phyloP scores from a whole-genome alignment of 2,329 filamentous ascomycete genomes.

The Aspergillus intermedius region DNA sequence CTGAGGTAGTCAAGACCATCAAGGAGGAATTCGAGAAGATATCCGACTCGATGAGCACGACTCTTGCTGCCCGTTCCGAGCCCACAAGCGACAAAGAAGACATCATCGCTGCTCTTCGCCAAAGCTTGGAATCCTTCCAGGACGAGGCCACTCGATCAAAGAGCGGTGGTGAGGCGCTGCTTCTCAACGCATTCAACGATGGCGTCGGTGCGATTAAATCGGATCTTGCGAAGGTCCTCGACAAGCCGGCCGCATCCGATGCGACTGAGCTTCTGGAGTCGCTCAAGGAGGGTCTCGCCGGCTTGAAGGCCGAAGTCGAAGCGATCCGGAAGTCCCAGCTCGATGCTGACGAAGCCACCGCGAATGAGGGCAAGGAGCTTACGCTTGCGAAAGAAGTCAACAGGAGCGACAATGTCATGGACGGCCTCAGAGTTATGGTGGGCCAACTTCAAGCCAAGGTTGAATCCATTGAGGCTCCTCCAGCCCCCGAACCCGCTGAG shows the following conservation, averaged over 20 bases:
- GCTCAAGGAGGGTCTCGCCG: conserved; percentile 72
- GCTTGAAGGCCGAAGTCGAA: conserved; percentile 71
- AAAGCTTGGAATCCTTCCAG: conserved; percentile 37
- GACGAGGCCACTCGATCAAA: conserved; percentile 50
- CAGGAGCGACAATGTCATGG: conserved; percentile 61
- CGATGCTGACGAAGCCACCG: conserved; percentile 45
- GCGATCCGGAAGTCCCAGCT: conserved; percentile 56
- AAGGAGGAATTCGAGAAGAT: conserved; percentile 58
- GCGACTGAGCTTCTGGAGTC: conserved; percentile 87
- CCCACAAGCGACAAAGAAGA: conserved; percentile 54
- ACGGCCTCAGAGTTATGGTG: conserved; percentile 77
- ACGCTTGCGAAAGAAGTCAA: conserved; percentile 51
- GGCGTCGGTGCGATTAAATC: conserved; percentile 69
- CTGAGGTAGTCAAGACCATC: conserved; percentile 38
- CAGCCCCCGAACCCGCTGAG: conserved; percentile 32
- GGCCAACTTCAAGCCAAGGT: conserved; percentile 77
- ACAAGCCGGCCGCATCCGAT: conserved; percentile 75
- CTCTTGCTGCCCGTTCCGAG: conserved; percentile 22
- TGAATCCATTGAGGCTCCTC: conserved; percentile 60
- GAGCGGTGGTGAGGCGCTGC: conserved; percentile 51
- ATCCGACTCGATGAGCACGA: conserved; percentile 42
- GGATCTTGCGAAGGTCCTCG: conserved; percentile 66
- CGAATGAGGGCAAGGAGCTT: conserved; percentile 49
- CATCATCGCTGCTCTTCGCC: conserved; percentile 50
- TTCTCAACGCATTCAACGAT: conserved; percentile 57